Conservation (phyloP, 2,329 filamentous ascomycete genomes). For the Colletotrichum neosansevieriae region DNA sequence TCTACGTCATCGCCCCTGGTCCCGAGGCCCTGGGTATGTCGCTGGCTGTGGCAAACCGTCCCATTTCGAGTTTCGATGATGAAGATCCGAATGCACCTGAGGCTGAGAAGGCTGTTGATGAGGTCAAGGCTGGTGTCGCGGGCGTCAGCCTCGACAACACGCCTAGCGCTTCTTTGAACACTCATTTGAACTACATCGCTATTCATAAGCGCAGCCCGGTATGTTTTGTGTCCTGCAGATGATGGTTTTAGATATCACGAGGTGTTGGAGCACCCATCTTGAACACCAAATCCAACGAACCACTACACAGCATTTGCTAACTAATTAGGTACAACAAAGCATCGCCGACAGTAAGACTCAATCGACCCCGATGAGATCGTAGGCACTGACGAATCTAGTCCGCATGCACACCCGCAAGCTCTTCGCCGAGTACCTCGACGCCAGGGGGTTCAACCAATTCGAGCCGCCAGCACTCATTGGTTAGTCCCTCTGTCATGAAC, state of each 20-base stretch:
- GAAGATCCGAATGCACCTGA: slow-evolving; percentile 57
- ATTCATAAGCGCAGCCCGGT: slow-evolving; percentile 88
- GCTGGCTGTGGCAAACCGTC: slow-evolving; percentile 80
- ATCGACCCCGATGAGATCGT: too few relatives aligned
- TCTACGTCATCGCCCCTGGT: slow-evolving; percentile 79
- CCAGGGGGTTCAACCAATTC: slow-evolving; percentile 64
- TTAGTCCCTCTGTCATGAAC: background rate
- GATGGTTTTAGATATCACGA: too few relatives aligned
- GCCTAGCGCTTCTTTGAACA: slow-evolving; percentile 84
- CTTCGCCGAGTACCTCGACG: slow-evolving; percentile 45
- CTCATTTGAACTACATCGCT: slow-evolving; percentile 89
- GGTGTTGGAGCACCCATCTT: too few relatives aligned
- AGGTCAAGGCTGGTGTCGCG: slow-evolving; percentile 49
- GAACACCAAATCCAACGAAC: too few relatives aligned
- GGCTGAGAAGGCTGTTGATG: slow-evolving; percentile 48
- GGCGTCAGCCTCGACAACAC: slow-evolving; percentile 57
- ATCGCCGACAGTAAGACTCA: too few relatives aligned
- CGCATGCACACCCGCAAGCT: slow-evolving; percentile 55
- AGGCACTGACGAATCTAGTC: slow-evolving; percentile 43
- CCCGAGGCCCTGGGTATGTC: slow-evolving; percentile 69
- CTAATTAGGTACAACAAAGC: too few relatives aligned
- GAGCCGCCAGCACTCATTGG: slow-evolving; percentile 92
- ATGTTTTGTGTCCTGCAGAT: background rate
- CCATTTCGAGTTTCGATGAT: slow-evolving; percentile 75
- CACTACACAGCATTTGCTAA: too few relatives aligned